Conservation (phyloP, 2,329 filamentous ascomycete species). For the Colletotrichum sp. region DNA sequence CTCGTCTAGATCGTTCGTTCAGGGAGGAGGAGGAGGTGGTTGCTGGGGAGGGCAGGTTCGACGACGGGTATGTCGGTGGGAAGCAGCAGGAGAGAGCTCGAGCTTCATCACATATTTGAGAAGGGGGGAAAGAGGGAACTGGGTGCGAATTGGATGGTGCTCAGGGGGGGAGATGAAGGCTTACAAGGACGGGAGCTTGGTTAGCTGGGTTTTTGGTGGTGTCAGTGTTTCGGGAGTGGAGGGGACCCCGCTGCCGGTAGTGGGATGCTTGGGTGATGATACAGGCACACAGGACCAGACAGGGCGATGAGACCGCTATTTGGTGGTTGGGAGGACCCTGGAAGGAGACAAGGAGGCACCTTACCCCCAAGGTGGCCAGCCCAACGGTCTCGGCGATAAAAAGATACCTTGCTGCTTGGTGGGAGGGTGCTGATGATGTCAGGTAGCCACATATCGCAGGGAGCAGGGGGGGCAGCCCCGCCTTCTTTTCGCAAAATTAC, state of each 20-base stretch:
- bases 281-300: constrained; percentile 5
- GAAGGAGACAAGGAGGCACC: background rate
- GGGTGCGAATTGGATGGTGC: constrained; percentile 3
- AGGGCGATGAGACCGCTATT: constrained; percentile 9
- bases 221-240: constrained; percentile 18
- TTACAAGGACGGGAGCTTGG: constrained; percentile 20
- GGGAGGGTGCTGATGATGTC: background rate
- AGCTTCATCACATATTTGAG: background rate
- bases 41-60: background rate
- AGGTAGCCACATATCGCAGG: constrained; percentile 3
- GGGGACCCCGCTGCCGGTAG: constrained; percentile 18
- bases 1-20: background rate
- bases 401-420: background rate
- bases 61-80: background rate
- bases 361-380: background rate
- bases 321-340: constrained; percentile 8
- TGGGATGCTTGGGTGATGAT: constrained; percentile 1
- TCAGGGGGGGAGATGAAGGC: constrained; percentile 15
- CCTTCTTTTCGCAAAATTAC: background rate
- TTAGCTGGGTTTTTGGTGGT: constrained; percentile 7
- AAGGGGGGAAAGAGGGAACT: background rate
- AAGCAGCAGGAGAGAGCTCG: background rate
- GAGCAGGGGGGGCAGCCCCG: background rate
- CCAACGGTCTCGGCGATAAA: background rate
- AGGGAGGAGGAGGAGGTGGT: background rate